Evolutionary conservation across 148 eudicot genomes (phyloP).

Genomic region (Cornus controversa): DNA sequence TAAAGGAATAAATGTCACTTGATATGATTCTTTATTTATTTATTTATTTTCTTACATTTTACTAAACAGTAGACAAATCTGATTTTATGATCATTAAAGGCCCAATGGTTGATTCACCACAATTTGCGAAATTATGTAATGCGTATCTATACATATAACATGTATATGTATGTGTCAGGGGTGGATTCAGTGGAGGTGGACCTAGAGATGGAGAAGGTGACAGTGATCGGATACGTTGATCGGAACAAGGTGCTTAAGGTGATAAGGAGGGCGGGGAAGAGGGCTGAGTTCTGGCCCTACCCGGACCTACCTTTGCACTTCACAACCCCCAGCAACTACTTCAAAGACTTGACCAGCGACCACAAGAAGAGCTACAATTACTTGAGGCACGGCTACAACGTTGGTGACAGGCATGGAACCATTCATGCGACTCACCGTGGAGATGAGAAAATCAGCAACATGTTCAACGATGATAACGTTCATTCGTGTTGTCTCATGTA

Average conservation of each 20-base stretch:
- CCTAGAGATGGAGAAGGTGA: conserved; percentile 83
- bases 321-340: conserved; percentile 60
- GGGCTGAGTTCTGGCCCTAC: conserved; percentile 95
- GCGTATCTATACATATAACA: too few species aligned
- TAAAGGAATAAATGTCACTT: neutral
- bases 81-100: too few species aligned
- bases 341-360: conserved; percentile 70
- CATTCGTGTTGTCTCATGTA: conserved; percentile 81
- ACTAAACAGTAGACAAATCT: too few species aligned
- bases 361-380: conserved; percentile 91
- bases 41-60: too few species aligned
- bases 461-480: conserved; percentile 96
- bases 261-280: conserved; percentile 88
- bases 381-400: conserved; percentile 85
- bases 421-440: conserved; percentile 73
- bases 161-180: conserved; percentile 43
- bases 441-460: conserved; percentile 89
- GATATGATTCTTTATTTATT: too few species aligned
- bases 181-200: conserved; percentile 84
- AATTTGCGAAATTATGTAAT: too few species aligned
- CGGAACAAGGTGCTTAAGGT: conserved; percentile 84
- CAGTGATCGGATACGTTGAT: conserved; percentile 80
- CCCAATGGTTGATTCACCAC: too few species aligned
- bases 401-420: conserved; percentile 67
- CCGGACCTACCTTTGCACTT: conserved; percentile 82